Evolutionary conservation across 78 protist genomes (phyloP), one percentile per base, ranked within the genome.

Genomic region (Protostelium mycophagum): DNA sequence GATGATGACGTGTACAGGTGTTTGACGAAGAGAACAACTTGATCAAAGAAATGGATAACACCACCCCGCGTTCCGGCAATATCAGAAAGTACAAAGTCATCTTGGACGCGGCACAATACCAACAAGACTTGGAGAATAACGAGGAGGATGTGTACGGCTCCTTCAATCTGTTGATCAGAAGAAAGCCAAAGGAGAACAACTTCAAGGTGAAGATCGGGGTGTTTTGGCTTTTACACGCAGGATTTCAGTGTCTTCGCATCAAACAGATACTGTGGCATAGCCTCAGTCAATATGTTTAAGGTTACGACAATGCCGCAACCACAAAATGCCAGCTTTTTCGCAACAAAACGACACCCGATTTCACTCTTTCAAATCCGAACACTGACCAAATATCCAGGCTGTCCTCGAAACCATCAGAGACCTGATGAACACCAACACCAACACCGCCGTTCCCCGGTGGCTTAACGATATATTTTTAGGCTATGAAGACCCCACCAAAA

Each of bases 361-460:
- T 51, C 73, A 25, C 73, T 16, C 73, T 51, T 51, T 51, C 16
- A 16, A 25, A 51, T 5, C 73, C 16, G 73, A 51, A 25, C 31
- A 25, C 73, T 51, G 73, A n/a, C n/a, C n/a, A n/a, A n/a, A n/a
- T n/a, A n/a, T n/a, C n/a, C 16, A 51, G 87, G 98, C 98, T 0
- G 95, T 97, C 29, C 92, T 98, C 28, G 98, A 96, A 63, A 96
- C 98, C 36, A 97, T 98, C 35, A 88, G 98, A 9, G 83, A 85
- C 28, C 88, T 97, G 51, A 93, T 97, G 95, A 89, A 91, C 85
- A 39, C 85, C 37, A 85, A 87, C 38, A 0, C 85, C 51, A 83
- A 84, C 35, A 0, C 83, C 34, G 89, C 88, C 39, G 93, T 98
- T 1, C 99, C 99, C 28, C 95, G 93, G 16, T 98, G 99, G 99